These are phyloP conservation scores for Ploettnerulaceae sp. DNA, from an alignment of 2,329 filamentous ascomycete genomes.

Conservation along the genomic window DNA sequence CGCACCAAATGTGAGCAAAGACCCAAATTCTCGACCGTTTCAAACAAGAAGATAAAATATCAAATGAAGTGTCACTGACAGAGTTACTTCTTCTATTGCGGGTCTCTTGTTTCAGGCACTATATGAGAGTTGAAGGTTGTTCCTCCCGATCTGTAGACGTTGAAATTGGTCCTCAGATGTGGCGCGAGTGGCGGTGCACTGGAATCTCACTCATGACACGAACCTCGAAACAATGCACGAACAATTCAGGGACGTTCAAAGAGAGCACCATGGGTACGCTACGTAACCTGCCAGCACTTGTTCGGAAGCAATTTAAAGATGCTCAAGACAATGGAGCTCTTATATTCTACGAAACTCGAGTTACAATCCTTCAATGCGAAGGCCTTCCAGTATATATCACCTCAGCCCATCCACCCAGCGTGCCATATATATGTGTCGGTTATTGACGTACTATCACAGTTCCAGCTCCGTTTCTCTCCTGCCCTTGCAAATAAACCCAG, in stretches of 20 bases:
- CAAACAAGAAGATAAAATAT: too few species aligned
- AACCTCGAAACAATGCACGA: neutral
- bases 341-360: conserved; percentile 30
- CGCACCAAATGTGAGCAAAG: too few species aligned
- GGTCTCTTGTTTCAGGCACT: too few species aligned
- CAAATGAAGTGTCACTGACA: too few species aligned
- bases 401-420: neutral
- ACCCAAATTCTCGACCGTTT: too few species aligned
- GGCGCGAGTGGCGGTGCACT: too few species aligned
- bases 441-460: conserved; percentile 40
- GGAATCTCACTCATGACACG: neutral
- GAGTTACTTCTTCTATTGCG: too few species aligned
- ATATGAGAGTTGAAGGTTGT: too few species aligned
- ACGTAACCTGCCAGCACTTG: conserved; percentile 26
- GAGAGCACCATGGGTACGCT: conserved; percentile 16
- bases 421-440: neutral
- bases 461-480: conserved; percentile 69
- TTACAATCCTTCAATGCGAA: conserved; percentile 28
- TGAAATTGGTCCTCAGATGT: too few species aligned
- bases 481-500: conserved; percentile 64
- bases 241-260: neutral
- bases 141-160: too few species aligned
- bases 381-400: conserved; percentile 26
- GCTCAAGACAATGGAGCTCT: conserved; percentile 29
- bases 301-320: conserved; percentile 27